Evolutionary conservation across 257 asterid species (phyloP).

Genomic region (Linderniella brevidens): DNA sequence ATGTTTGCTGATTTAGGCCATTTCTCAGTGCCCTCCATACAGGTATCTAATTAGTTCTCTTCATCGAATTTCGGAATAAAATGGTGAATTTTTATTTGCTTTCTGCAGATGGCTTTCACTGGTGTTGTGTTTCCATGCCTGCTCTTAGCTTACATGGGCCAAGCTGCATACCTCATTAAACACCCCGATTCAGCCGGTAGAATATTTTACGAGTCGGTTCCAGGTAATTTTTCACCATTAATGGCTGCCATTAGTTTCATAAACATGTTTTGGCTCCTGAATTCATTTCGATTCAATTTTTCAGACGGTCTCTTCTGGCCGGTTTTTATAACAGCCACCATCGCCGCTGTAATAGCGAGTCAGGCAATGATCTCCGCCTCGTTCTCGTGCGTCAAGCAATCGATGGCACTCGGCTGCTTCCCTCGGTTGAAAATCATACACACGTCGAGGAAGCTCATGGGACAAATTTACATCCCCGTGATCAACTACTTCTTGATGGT

Average conservation of each 20-base stretch:
- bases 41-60: conserved; percentile 26
- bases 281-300: conserved; percentile 8
- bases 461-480: conserved; percentile 87
- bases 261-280: no score
- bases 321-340: conserved; percentile 56
- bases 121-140: conserved; percentile 83
- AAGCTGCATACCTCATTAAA: conserved; percentile 77
- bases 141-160: conserved; percentile 88
- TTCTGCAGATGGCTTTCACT: conserved; percentile 74
- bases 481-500: conserved; percentile 87
- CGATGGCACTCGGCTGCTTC: conserved; percentile 98
- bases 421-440: conserved; percentile 86
- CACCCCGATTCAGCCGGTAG: conserved; percentile 44
- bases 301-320: conserved; percentile 88
- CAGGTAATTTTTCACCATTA: conserved; percentile 29
- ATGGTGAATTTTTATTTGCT: not conserved
- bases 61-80: not conserved
- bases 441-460: conserved; percentile 80
- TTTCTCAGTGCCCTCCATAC: conserved; percentile 82
- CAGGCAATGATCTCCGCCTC: conserved; percentile 99
- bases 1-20: conserved; percentile 99
- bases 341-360: conserved; percentile 92
- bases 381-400: conserved; percentile 83
- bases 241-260: not conserved
- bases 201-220: conserved; percentile 75